Base-by-base conservation (phyloP, 129 eudicot genomes). In the Chrysanthemum seticuspe region DNA sequence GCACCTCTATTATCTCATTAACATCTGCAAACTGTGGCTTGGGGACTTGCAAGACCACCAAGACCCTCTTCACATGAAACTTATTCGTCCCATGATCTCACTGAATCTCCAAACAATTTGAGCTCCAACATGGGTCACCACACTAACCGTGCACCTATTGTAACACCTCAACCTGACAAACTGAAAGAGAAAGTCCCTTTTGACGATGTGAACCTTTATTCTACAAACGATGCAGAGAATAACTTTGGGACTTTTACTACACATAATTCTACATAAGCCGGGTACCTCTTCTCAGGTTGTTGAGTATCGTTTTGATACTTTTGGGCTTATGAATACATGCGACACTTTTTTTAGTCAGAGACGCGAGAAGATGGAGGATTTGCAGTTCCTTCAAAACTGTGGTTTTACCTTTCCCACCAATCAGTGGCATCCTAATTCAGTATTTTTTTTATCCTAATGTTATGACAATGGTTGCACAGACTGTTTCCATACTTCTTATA, bases 131-230 rank as follows among this genome's bases (percentile, higher is more conserved):
- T 8, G 34, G 51, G 27, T 69, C 52, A 14, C 53, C 10, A 13
- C 73, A 65, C 44, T 14, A 65, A 25, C 65, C 63, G 19, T 14
- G 16, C 47, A 44, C 76, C 47, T 44, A 61, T 2, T 51, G 62
- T 68, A 58, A 68, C 80, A 62, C 34, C 69, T 60, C 62, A 59
- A 76, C 70, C 56, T 21, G 72, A 77, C 21, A n/a, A 23, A 7
- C 65, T 65, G 31, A 77, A 77, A 70, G 71, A 23, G 19, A 70
- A 19, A 59, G 59, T 47, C 55, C 40, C 13, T 52, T 65, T 45
- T 49, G 83, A 78, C 19, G 62, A 70, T 13, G 80, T 69, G 67
- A 69, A 10, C 55, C 65, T 58, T 31, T 45, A 25, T 69, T 50
- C 70, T 44, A 14, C 18, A 31, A 49, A 59, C 36, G 10, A 67